These are phyloP conservation scores for Gastrolobium bilobum DNA, from an alignment of 306 rosid genomes.

Conservation along the genomic window DNA sequence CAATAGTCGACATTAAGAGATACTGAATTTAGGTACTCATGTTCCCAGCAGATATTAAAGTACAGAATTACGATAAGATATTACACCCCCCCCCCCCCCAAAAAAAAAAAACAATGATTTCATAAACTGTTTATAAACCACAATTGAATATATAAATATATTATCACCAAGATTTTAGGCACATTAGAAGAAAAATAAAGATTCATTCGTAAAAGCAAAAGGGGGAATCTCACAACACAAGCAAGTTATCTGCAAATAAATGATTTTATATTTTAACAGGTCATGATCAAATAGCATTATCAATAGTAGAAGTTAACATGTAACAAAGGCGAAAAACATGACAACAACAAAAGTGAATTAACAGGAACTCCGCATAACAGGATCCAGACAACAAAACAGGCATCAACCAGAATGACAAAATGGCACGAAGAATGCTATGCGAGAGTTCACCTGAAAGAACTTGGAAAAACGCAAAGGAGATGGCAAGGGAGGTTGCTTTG, in stretches of 20 bases:
- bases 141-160: not conserved
- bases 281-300: not conserved
- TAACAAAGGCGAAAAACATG: not conserved
- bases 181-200: not conserved
- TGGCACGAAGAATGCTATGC: not conserved
- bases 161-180: not conserved
- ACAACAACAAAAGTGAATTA: not conserved
- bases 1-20: not conserved
- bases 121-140: not conserved
- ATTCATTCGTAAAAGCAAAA: not conserved
- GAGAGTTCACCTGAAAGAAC: conserved; percentile 76
- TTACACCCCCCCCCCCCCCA: not conserved
- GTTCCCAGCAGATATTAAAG: conserved; percentile 16
- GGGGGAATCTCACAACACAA: not conserved
- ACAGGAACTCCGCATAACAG: not conserved
- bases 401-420: conserved; percentile 30
- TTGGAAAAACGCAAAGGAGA: conserved; percentile 93
- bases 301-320: not conserved
- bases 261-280: not conserved
- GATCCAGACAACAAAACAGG: conserved; percentile 21
- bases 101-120: not conserved
- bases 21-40: not conserved
- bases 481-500: conserved; percentile 86
- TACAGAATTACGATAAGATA: not conserved
- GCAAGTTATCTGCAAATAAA: not conserved